Base-by-base conservation (phyloP, 73 alveolate species). In the Breviolum minutum region DNA sequence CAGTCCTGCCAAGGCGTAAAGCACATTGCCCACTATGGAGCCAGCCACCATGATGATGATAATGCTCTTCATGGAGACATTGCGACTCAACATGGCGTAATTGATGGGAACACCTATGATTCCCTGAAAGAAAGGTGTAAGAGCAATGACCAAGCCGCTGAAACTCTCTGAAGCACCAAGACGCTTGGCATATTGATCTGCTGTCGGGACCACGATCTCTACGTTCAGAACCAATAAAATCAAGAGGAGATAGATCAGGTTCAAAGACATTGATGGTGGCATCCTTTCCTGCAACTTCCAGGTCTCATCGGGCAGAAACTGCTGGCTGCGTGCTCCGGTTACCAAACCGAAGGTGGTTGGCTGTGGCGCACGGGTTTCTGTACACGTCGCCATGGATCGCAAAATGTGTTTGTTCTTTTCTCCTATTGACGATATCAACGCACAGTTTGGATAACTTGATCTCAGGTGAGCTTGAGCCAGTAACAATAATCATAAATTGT, bases 61-160 rank as follows among this genome's bases (percentile, higher is more conserved):
- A 62, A 81, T 54, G 32, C 64, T 81, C 64, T 81, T 81, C 68
- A 81, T 81, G 32, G 89, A 81, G 30, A 16, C 64, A 27, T 8
- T 66, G 20, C 64, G 40, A 29, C 89, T 20, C 77, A 68, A 68
- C 77, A 68, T 68, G n/a, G 77, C 77, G 24, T 68, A 68, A 6
- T 60, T 7, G 71, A 83, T 32, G 6, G 93, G 93, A 32, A 83
- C 63, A 22, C 93, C 93, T 0, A 83, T 48, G 9, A 83, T 61
- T 26, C 93, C 93, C 40, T 83, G 93, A 22, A 32, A 83, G 93
- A 83, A 83, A 63, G 93, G 93, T 20, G 93, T 83, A 30, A 83
- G 40, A 63, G 93, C 93, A 83, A 83, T 83, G 73, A 83, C 93
- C 93, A 83, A 63, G 22, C 93, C 93, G 40, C 93, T 83, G 71